These are phyloP conservation scores for Calonectria ilicicola DNA, from an alignment of 2,329 filamentous ascomycete genomes.

Conservation along the genomic window DNA sequence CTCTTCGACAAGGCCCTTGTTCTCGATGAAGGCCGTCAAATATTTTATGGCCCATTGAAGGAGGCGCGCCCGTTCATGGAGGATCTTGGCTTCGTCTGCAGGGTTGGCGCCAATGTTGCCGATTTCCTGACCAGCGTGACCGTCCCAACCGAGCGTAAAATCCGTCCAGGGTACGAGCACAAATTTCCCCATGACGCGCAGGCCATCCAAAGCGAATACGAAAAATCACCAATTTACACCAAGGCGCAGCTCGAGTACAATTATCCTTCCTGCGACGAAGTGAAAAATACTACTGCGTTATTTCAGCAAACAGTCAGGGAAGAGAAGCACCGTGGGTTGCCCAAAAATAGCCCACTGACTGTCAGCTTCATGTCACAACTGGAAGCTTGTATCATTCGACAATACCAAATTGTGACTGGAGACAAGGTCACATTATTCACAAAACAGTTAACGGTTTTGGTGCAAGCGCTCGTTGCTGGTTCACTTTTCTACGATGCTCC, in stretches of 20 bases:
- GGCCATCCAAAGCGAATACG: constrained; percentile 67
- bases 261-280: too few relatives aligned
- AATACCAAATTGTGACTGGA: constrained; percentile 83
- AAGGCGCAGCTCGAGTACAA: too few relatives aligned
- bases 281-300: too few relatives aligned
- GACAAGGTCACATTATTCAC: constrained; percentile 81
- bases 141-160: constrained; percentile 76
- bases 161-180: constrained; percentile 72
- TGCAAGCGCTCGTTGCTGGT: constrained; percentile 79
- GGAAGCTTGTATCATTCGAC: constrained; percentile 73
- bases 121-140: constrained; percentile 48
- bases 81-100: constrained; percentile 74
- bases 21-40: constrained; percentile 75
- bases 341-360: constrained; percentile 78
- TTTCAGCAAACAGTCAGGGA: too few relatives aligned
- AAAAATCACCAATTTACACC: constrained; percentile 56
- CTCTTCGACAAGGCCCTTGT: constrained; percentile 84
- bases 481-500: constrained; percentile 82
- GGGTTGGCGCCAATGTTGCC: constrained; percentile 49
- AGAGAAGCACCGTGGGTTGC: constrained; percentile 75
- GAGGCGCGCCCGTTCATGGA: constrained; percentile 76
- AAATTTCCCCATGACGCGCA: constrained; percentile 75
- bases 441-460: constrained; percentile 82
- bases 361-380: constrained; percentile 81
- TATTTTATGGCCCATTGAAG: constrained; percentile 74